Evolutionary conservation across 2,329 filamentous ascomycete genomes (phyloP).

Genomic region (Phialocephala subalpina): DNA sequence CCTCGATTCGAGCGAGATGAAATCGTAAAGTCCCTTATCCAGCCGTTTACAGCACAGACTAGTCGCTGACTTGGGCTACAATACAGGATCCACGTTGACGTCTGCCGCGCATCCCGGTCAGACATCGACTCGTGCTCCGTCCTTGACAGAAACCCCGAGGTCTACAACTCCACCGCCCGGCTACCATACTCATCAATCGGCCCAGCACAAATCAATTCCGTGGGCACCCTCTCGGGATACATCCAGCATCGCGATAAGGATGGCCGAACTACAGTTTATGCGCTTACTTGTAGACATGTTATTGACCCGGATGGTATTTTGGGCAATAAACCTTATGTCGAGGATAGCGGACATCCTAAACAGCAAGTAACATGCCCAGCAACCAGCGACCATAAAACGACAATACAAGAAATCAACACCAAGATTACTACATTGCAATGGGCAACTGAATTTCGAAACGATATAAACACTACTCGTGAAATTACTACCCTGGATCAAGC

Average conservation of each 20-base stretch:
- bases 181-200: constrained; percentile 1
- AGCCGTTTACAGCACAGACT: neutral
- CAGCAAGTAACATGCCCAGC: neutral
- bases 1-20: neutral
- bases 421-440: neutral
- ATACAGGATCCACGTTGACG: neutral
- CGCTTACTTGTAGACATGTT: neutral
- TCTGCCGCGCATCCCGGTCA: neutral
- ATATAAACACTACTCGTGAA: neutral
- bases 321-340: neutral
- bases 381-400: neutral
- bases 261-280: neutral
- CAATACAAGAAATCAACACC: neutral
- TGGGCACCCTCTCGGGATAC: neutral
- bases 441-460: neutral
- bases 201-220: neutral
- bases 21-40: neutral
- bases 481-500: neutral
- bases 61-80: neutral
- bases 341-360: neutral
- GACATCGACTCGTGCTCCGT: neutral
- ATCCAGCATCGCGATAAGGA: neutral
- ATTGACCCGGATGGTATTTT: neutral
- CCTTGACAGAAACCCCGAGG: neutral
- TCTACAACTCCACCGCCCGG: neutral